Percentiles rank a stretch among this genome's conserved stretches.
Conservation (phyloP, 495 filamentous ascomycete species). For the Chaetomium tenue region DNA sequence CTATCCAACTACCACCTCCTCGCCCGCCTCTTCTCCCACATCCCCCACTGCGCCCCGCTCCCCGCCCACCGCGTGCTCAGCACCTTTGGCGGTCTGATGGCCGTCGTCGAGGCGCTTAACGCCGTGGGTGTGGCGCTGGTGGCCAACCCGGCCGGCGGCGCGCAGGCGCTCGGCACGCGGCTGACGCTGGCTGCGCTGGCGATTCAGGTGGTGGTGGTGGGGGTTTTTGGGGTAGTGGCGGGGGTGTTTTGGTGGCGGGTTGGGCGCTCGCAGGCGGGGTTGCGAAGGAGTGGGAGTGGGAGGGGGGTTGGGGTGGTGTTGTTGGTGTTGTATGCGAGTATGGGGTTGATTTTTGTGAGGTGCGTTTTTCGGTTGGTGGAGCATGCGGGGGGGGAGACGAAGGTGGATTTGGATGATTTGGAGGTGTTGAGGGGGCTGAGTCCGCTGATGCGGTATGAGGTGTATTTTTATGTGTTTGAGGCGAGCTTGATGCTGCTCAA, state of each 20-base stretch:
- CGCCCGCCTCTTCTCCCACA: conserved; percentile 39
- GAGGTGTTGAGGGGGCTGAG: conserved; percentile 29
- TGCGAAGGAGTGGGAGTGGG: neutral
- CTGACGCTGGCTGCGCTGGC: conserved; percentile 33
- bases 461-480: conserved; percentile 40
- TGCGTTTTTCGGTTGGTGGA: conserved; percentile 39
- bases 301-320: conserved; percentile 24
- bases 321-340: conserved; percentile 35
- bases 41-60: conserved; percentile 36
- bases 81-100: conserved; percentile 36
- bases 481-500: conserved; percentile 38
- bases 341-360: conserved; percentile 34
- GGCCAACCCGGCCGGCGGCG: conserved; percentile 28
- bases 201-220: conserved; percentile 36
- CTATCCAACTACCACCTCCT: conserved; percentile 45
- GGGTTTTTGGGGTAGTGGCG: conserved; percentile 32
- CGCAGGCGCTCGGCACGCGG: conserved; percentile 27
- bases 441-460: conserved; percentile 37
- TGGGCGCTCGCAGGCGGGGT: no score
- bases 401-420: conserved; percentile 20
- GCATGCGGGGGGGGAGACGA: conserved; percentile 34
- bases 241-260: no score
- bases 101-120: conserved; percentile 37
- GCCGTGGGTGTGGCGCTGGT: conserved; percentile 34
- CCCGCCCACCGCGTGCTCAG: conserved; percentile 30